Conservation (phyloP, 2,329 filamentous ascomycete species). For the Fusarium buxicola region DNA sequence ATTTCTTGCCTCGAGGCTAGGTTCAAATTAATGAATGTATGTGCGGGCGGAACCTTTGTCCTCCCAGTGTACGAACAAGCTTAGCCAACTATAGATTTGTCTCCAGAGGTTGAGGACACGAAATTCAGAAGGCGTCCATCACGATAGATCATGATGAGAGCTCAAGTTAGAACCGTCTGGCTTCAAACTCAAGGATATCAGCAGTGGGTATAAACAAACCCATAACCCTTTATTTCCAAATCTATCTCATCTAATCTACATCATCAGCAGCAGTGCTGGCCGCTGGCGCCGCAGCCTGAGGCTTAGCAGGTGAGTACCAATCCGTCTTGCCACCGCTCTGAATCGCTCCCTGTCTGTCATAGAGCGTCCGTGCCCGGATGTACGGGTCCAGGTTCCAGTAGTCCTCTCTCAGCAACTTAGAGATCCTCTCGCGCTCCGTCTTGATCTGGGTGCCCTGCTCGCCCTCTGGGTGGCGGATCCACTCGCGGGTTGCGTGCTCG, state of each 20-base stretch:
- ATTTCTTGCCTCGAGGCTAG: too few relatives aligned
- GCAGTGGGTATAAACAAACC: too few relatives aligned
- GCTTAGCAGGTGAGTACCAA: constrained; percentile 68
- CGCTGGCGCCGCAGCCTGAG: constrained; percentile 14
- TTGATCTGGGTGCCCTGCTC: constrained; percentile 61
- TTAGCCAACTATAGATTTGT: too few relatives aligned
- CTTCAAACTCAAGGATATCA: too few relatives aligned
- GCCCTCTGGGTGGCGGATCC: constrained; percentile 68
- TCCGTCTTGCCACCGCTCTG: constrained; percentile 73
- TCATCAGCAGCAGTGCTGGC: constrained; percentile 57
- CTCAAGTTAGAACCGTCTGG: too few relatives aligned
- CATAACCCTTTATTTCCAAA: not conserved
- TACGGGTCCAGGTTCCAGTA: constrained; percentile 96
- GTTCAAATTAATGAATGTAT: too few relatives aligned
- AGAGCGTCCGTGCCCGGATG: constrained; percentile 82
- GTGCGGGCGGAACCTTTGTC: too few relatives aligned
- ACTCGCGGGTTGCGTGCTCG: constrained; percentile 78
- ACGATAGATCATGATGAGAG: too few relatives aligned
- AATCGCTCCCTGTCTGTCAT: constrained; percentile 84
- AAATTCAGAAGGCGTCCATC: too few relatives aligned
- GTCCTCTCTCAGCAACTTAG: constrained; percentile 72
- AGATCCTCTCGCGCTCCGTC: constrained; percentile 69
- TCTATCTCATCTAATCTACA: constrained; percentile 54
- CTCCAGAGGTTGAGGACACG: too few relatives aligned
- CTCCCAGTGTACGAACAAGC: too few relatives aligned